A percentile compares a stretch with the other conserved stretches of the same genome.
These are phyloP conservation scores for Bipolaris zeicola DNA, from an alignment of 2,329 filamentous ascomycete genomes.

Conservation along the genomic window DNA sequence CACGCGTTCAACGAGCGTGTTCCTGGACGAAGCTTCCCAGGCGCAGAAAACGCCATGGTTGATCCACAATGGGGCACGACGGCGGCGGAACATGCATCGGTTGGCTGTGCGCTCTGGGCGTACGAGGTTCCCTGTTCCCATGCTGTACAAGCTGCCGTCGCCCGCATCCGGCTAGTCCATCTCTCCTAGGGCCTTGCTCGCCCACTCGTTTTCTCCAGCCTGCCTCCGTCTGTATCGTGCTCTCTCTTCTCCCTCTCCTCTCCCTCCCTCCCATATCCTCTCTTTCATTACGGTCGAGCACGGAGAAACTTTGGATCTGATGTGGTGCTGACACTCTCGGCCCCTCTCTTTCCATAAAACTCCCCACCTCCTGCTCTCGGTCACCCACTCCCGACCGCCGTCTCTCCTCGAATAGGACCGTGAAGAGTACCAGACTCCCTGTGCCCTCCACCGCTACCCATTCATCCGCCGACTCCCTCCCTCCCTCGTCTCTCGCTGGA, in stretches of 20 bases:
- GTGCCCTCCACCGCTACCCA: conserved; percentile 31
- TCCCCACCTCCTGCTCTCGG: conserved; percentile 46
- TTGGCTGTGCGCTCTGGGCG: conserved; percentile 20
- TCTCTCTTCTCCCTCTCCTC: conserved; percentile 34
- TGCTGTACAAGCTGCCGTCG: conserved; percentile 35
- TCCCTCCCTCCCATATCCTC: conserved; percentile 35
- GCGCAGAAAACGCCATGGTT: conserved; percentile 39
- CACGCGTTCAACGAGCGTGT: conserved; percentile 41
- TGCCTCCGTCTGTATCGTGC: conserved; percentile 42
- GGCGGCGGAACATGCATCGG: conserved; percentile 20
- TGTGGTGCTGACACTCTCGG: conserved; percentile 45
- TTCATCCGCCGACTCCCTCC: conserved; percentile 24
- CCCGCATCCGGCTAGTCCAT: conserved; percentile 28
- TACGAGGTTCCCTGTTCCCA: conserved; percentile 36
- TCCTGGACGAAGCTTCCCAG: conserved; percentile 39
- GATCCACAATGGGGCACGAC: conserved; percentile 26
- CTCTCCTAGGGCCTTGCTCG: conserved; percentile 38
- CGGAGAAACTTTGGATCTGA: conserved; percentile 46
- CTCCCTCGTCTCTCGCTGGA: conserved; percentile 35
- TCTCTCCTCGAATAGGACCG: conserved; percentile 43
- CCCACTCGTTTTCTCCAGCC: conserved; percentile 45
- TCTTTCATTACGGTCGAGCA: conserved; percentile 46
- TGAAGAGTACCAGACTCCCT: conserved; percentile 40
- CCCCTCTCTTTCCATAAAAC: conserved; percentile 44
- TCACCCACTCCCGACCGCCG: conserved; percentile 42